These are phyloP conservation scores for Davidsoniella virescens DNA, from an alignment of 2,329 filamentous ascomycete species.

Conservation along the genomic window DNA sequence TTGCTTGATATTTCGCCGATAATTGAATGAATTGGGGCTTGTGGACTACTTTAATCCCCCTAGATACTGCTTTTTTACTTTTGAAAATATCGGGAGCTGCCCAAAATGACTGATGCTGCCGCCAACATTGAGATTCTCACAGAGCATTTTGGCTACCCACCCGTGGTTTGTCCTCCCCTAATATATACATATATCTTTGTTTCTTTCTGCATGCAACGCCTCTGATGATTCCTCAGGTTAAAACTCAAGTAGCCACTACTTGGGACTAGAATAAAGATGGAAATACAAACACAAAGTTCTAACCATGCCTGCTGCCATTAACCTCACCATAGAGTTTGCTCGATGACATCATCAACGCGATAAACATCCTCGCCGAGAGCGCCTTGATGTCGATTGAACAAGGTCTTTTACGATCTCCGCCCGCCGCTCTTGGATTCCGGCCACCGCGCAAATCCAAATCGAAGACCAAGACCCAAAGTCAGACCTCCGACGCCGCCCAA, in stretches of 20 bases:
- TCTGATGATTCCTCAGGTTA: neutral
- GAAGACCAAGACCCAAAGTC: neutral
- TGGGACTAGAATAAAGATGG: too few relatives aligned
- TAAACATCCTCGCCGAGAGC: conserved; percentile 85
- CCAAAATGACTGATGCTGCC: conserved; percentile 8
- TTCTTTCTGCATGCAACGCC: neutral
- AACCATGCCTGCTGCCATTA: conserved; percentile 1
- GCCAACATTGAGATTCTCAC: conserved; percentile 58
- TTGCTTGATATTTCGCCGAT: too few relatives aligned
- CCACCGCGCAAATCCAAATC: conserved; percentile 26
- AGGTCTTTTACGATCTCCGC: conserved; percentile 58
- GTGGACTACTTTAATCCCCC: neutral
- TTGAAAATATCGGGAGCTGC: neutral
- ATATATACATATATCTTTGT: neutral
- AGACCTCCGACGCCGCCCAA: conserved; percentile 1
- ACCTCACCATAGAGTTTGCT: conserved; percentile 53
- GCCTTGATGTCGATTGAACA: conserved; percentile 78
- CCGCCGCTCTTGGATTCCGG: conserved; percentile 67
- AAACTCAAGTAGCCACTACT: too few relatives aligned
- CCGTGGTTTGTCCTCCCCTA: conserved; percentile 46
- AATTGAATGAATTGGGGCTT: neutral
- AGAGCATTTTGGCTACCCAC: conserved; percentile 90
- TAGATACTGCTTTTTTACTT: neutral
- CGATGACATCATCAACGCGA: conserved; percentile 93
- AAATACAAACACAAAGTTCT: neutral